Conservation (phyloP, 2,329 filamentous ascomycete species). For the Diaporthe nobilis region DNA sequence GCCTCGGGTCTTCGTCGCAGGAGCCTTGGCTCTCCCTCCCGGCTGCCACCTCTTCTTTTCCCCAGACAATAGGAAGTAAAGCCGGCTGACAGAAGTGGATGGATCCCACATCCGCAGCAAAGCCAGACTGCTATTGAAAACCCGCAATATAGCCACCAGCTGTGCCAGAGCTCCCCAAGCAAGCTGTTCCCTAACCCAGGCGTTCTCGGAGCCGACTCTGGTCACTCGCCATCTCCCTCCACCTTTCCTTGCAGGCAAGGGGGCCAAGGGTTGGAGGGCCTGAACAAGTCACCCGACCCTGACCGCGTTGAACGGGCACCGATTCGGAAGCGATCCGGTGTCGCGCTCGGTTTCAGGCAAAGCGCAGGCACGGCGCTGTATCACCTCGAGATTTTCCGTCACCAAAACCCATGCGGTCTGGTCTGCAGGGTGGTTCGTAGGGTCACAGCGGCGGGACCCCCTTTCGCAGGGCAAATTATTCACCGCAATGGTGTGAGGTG, state of each 20-base stretch:
- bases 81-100: neutral
- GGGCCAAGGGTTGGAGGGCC: neutral
- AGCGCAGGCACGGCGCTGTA: slow-evolving; percentile 15
- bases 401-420: neutral
- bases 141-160: neutral
- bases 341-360: slow-evolving; percentile 24
- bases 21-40: slow-evolving; percentile 8
- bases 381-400: slow-evolving; percentile 9
- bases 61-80: slow-evolving; percentile 25
- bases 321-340: slow-evolving; percentile 25
- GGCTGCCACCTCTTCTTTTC: slow-evolving; percentile 15
- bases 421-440: neutral
- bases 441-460: neutral
- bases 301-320: slow-evolving; percentile 6
- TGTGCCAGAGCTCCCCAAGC: too few relatives aligned
- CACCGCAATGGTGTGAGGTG: slow-evolving; percentile 20
- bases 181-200: neutral
- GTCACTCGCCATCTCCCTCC: neutral
- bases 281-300: slow-evolving; percentile 11
- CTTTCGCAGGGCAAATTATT: neutral
- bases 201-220: neutral
- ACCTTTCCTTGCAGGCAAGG: neutral
- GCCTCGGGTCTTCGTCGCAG: slow-evolving; percentile 16
- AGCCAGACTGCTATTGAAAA: neutral
- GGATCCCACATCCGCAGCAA: neutral